Conservation (phyloP, 345 rosid genomes). For the Eucalyptus marginata region DNA sequence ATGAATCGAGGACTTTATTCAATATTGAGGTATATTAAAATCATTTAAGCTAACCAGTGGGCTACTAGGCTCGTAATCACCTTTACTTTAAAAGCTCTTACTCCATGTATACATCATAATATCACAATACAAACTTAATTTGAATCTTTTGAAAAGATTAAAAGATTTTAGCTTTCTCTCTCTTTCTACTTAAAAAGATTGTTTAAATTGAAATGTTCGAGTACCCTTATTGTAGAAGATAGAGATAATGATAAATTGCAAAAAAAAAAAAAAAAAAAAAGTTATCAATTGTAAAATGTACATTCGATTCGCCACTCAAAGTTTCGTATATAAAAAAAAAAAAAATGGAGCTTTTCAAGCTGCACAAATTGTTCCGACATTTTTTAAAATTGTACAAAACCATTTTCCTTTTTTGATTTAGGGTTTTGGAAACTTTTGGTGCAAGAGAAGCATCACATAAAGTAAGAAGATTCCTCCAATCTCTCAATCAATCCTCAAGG, state of each 20-base stretch:
- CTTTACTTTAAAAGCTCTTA: neutral
- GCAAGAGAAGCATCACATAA: neutral
- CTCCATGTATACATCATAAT: neutral
- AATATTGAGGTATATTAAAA: neutral
- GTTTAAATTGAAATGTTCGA: neutral
- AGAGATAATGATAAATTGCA: neutral
- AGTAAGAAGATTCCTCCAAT: neutral
- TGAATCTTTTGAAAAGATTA: neutral
- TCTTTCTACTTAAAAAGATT: neutral
- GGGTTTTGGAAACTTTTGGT: neutral
- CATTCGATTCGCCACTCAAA: neutral
- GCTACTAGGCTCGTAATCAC: neutral
- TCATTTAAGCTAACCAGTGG: neutral
- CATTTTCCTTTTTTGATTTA: neutral
- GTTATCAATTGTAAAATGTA: neutral
- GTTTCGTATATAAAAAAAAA: neutral
- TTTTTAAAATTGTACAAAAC: neutral
- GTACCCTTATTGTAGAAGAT: neutral
- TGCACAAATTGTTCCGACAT: neutral
- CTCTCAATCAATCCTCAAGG: neutral
- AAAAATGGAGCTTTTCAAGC: neutral
- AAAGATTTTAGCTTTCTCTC: neutral
- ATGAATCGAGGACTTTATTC: neutral
- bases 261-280: neutral
- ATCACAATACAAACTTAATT: neutral